Evolutionary conservation across 768 basidiomycete species (phyloP), one percentile per base, ranked within the genome.

Genomic region (Tubosaeta brunneosetosa): DNA sequence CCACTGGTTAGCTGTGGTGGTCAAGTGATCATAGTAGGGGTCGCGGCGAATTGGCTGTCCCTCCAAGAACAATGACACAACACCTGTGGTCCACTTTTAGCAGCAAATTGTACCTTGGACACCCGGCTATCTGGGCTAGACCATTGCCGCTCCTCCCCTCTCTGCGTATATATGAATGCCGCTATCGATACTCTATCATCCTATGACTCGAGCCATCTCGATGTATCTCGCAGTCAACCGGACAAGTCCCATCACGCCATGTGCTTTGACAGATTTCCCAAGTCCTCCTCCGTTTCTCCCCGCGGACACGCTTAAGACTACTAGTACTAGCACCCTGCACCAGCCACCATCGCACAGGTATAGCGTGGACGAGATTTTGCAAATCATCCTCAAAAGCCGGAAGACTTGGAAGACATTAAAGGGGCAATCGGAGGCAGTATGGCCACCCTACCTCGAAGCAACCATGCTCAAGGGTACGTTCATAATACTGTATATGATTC

Each of bases 371-470:
- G 83, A 84, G 52, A 83, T 85, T 55, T 79, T 86, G 66, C 75
- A 82, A 63, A 79, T 80, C 44, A 82, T 88, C 55, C 78, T 86
- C 56, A 80, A 77, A 55, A 79, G 79, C 40, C 79, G 87, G 57
- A 88, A 87, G 68, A 84, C 79, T 62, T 89, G 85, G 85, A 86
- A 88, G 65, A 86, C 84, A 0, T 68, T 84, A 26, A 79, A 80
- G 64, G 86, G 85, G 42, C 59, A 59, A 43, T 80, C 82, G 29
- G 86, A 89, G 64, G 77, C 84, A 10, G 86, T 90, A 19, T 89
- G 88, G 88, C 88, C 88, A 48, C 85, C 84, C 11, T 79, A 85
- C 59, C 80, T 90, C 47, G 88, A 90, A 72, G 85, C 83, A 27
- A 84, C 85, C 37, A 74, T 90, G 58, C 77, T 90, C 40, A 83